Evolutionary conservation across 805 yeast species (phyloP).

Genomic region (Yarrowia sp.): DNA sequence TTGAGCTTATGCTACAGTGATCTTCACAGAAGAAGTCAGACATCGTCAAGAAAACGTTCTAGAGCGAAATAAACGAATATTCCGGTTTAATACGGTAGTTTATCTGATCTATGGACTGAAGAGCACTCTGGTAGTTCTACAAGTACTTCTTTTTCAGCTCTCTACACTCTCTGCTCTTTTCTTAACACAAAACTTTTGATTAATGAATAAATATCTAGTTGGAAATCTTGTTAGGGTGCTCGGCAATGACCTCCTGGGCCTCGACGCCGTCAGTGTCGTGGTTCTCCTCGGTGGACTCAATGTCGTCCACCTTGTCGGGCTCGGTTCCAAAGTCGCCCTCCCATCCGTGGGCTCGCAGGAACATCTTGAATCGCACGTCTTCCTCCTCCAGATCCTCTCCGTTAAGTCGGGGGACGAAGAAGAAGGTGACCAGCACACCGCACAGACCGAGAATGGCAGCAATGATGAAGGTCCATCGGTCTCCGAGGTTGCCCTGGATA

Average conservation of each 20-base stretch:
- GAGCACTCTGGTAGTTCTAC: too few relatives aligned
- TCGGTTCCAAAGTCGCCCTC: constrained; percentile 53
- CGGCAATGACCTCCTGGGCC: not conserved
- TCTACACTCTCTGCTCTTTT: not conserved
- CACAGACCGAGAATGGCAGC: constrained; percentile 74
- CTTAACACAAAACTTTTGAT: constrained; percentile 9
- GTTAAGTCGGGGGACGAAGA: constrained; percentile 70
- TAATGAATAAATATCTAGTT: constrained; percentile 9
- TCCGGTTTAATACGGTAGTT: not conserved
- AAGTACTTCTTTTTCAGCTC: too few relatives aligned
- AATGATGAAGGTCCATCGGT: constrained; percentile 77
- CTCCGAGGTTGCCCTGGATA: constrained; percentile 67
- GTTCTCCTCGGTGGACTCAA: constrained; percentile 7
- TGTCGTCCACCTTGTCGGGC: constrained; percentile 16
- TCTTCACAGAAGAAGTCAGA: too few relatives aligned
- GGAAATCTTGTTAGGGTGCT: not conserved
- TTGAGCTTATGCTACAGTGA: too few relatives aligned
- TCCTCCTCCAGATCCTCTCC: constrained; percentile 74
- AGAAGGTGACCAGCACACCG: constrained; percentile 65
- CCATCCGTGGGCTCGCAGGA: constrained; percentile 67
- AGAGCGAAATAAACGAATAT: too few relatives aligned
- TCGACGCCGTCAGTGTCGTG: not conserved
- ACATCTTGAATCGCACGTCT: constrained; percentile 68
- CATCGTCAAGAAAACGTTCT: too few relatives aligned
- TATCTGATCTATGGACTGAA: too few relatives aligned